Evolutionary conservation across 352 stramenopile species (phyloP).

Genomic region (Globisporangium solare): DNA sequence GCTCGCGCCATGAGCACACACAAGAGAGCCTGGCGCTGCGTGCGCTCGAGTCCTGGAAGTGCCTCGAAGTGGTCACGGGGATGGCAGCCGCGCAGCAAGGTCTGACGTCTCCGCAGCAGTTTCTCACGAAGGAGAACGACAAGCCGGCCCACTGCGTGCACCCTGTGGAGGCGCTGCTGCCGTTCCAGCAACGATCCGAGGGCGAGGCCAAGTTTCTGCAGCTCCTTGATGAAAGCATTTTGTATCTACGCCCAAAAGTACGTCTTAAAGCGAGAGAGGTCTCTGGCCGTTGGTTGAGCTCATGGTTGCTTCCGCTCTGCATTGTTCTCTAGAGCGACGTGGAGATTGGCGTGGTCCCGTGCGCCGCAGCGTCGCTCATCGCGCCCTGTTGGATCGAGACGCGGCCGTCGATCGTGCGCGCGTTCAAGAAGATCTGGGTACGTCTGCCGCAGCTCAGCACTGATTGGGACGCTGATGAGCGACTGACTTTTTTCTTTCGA

Average conservation of each 20-base stretch:
- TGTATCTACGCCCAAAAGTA: slow-evolving; percentile 69
- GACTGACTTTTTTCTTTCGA: not conserved
- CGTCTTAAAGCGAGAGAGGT: not conserved
- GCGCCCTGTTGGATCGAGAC: slow-evolving; percentile 65
- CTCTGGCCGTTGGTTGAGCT: not conserved
- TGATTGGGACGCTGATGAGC: not conserved
- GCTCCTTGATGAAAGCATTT: slow-evolving; percentile 43
- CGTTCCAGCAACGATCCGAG: slow-evolving; percentile 51
- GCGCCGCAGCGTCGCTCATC: slow-evolving; percentile 38
- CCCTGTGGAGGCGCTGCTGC: slow-evolving; percentile 50
- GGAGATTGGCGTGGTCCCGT: slow-evolving; percentile 70
- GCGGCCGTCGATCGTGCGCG: slow-evolving; percentile 47
- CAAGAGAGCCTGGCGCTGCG: slow-evolving; percentile 32
- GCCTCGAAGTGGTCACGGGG: slow-evolving; percentile 45
- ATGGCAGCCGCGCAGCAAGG: slow-evolving; percentile 18
- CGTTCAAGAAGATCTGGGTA: slow-evolving; percentile 67
- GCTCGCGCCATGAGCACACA: not conserved
- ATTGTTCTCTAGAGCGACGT: slow-evolving; percentile 33
- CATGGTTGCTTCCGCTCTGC: not conserved
- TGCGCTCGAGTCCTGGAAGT: slow-evolving; percentile 62
- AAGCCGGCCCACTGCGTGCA: slow-evolving; percentile 42
- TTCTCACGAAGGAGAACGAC: slow-evolving; percentile 31
- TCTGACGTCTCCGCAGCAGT: slow-evolving; percentile 36
- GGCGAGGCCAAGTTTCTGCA: slow-evolving; percentile 64
- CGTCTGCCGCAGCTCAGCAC: not conserved